These are phyloP conservation scores for Saccharomyces hybrid DNA, from an alignment of 1,139 yeast species.

Conservation along the genomic window DNA sequence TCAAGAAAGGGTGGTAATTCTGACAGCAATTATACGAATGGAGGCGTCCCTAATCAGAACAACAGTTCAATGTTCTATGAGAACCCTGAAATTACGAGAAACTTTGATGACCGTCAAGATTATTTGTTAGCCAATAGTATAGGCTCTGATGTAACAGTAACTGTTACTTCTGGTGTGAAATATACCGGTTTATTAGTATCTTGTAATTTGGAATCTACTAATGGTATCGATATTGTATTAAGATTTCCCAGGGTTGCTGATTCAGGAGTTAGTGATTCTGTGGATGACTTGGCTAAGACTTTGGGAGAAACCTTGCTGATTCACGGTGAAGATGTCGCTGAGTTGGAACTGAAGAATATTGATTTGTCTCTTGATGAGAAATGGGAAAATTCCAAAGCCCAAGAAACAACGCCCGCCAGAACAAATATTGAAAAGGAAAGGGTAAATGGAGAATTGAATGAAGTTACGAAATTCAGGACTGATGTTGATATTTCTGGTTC, in stretches of 20 bases:
- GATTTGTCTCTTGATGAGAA: slow-evolving; percentile 24
- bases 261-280: slow-evolving; percentile 32
- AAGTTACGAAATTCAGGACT: slow-evolving; percentile 48
- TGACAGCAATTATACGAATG: neutral
- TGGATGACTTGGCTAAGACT: slow-evolving; percentile 32
- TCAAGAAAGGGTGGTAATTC: neutral
- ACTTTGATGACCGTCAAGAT: slow-evolving; percentile 42
- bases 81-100: slow-evolving; percentile 21
- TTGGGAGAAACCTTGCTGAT: slow-evolving; percentile 44
- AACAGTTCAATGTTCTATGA: slow-evolving; percentile 17
- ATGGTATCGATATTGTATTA: slow-evolving; percentile 45
- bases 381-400: slow-evolving; percentile 15
- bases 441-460: slow-evolving; percentile 6
- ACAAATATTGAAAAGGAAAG: slow-evolving; percentile 6
- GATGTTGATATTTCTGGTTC: slow-evolving; percentile 70
- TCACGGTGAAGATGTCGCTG: slow-evolving; percentile 55
- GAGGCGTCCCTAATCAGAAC: slow-evolving; percentile 1
- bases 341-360: slow-evolving; percentile 37
- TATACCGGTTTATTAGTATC: slow-evolving; percentile 51
- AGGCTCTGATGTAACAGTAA: slow-evolving; percentile 50
- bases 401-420: slow-evolving; percentile 9
- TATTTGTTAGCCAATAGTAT: slow-evolving; percentile 46
- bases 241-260: slow-evolving; percentile 42
- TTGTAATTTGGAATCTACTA: slow-evolving; percentile 36
- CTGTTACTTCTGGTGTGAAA: slow-evolving; percentile 54